phyloP scores from a whole-genome alignment of 768 basidiomycete genomes.

The Hortiboletus campestris region DNA sequence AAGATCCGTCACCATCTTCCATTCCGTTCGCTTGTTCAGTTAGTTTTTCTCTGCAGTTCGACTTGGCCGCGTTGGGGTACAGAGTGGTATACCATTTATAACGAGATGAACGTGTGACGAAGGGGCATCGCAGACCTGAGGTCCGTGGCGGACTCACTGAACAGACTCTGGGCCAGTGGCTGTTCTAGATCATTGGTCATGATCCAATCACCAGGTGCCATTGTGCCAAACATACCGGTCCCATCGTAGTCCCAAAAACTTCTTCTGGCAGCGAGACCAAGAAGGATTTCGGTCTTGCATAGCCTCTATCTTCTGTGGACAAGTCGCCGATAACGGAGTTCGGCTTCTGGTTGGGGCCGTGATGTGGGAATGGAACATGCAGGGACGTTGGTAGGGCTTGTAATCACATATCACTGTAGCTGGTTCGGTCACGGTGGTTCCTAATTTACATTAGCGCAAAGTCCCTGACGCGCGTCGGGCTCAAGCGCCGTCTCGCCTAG shows the following conservation, averaged over 20 bases:
- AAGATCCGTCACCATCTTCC: constrained; percentile 5
- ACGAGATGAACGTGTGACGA: constrained; percentile 18
- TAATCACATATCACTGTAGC: not conserved
- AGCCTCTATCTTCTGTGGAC: constrained; percentile 1
- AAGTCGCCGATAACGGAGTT: not conserved
- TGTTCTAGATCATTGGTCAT: not conserved
- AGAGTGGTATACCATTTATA: not conserved
- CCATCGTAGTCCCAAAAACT: not conserved
- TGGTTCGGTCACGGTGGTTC: not conserved
- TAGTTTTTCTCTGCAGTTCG: constrained; percentile 1
- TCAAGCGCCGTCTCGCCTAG: not conserved
- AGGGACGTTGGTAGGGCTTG: not conserved
- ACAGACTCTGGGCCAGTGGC: not conserved
- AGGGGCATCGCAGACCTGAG: not conserved
- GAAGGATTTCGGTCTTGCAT: not conserved
- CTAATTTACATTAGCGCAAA: constrained; percentile 1
- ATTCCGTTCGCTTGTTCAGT: not conserved
- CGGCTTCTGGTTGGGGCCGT: constrained; percentile 1
- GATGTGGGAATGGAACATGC: constrained; percentile 17
- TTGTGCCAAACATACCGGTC: not conserved
- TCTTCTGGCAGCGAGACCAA: not conserved
- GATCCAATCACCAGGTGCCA: not conserved
- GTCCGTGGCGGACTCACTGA: not conserved
- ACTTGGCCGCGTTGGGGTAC: not conserved
- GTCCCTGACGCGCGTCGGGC: not conserved